A percentile compares a stretch with the other conserved stretches of the same genome.
Conservation (phyloP, 176 grass and related monocot species). For the Paspalum notatum region DNA sequence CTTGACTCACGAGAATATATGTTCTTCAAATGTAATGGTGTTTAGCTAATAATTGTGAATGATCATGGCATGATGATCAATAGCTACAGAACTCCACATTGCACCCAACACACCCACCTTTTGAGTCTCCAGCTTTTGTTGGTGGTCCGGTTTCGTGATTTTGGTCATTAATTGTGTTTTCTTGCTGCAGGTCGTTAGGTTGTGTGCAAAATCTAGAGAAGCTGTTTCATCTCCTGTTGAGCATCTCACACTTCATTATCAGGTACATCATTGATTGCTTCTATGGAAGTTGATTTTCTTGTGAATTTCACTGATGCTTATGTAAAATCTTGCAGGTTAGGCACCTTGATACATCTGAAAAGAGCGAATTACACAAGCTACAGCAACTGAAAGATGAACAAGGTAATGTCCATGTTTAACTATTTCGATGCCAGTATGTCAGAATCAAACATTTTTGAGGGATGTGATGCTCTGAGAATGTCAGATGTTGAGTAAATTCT, state of each 20-base stretch:
- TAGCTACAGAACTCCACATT: neutral
- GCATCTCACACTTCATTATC: slow-evolving; percentile 98
- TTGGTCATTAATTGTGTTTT: slow-evolving; percentile 4
- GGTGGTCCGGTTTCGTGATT: slow-evolving; percentile 1
- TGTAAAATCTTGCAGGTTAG: slow-evolving; percentile 63
- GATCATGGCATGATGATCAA: neutral
- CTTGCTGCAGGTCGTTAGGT: slow-evolving; percentile 77
- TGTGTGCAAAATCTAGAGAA: slow-evolving; percentile 99
- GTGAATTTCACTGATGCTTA: neutral
- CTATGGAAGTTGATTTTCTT: neutral
- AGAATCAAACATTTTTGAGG: slow-evolving; percentile 17
- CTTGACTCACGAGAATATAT: neutral
- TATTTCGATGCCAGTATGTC: neutral
- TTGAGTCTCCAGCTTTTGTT: slow-evolving; percentile 5
- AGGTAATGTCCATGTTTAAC: slow-evolving; percentile 51
- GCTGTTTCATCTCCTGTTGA: slow-evolving; percentile 98
- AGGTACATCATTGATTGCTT: slow-evolving; percentile 62
- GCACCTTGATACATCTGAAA: slow-evolving; percentile 97
- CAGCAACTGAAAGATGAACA: slow-evolving; percentile 98
- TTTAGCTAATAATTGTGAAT: neutral
- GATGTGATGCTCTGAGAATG: neutral
- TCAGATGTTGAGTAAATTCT: slow-evolving; percentile 9
- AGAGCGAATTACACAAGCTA: slow-evolving; percentile 97
- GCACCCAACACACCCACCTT: neutral
- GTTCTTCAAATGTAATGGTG: neutral